These are phyloP conservation scores for Recurvomyces mirabilis DNA, from an alignment of 495 filamentous ascomycete species.

Conservation along the genomic window DNA sequence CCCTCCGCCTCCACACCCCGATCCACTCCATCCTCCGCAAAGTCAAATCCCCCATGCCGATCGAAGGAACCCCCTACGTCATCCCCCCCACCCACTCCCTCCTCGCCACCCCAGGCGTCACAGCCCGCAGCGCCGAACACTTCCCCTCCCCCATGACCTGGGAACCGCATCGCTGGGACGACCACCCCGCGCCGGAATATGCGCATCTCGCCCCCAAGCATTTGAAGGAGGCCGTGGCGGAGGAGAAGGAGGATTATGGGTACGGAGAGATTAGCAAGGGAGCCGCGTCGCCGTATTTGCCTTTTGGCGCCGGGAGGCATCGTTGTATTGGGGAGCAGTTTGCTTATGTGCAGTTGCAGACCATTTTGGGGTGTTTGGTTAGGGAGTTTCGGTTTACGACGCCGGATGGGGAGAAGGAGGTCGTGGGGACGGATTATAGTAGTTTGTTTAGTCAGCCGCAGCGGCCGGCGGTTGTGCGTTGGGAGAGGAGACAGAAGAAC, in stretches of 20 bases:
- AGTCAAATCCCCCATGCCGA: conserved; percentile 49
- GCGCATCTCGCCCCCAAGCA: conserved; percentile 3
- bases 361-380: conserved; percentile 71
- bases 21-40: conserved; percentile 53
- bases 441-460: conserved; percentile 23
- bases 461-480: conserved; percentile 23
- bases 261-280: conserved; percentile 91
- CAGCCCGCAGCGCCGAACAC: conserved; percentile 53
- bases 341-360: conserved; percentile 81
- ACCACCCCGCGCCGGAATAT: conserved; percentile 32
- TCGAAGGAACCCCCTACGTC: conserved; percentile 66
- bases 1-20: conserved; percentile 51
- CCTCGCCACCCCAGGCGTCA: conserved; percentile 72
- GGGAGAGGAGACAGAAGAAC: conserved; percentile 22
- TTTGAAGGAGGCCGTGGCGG: conserved; percentile 38
- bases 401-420: conserved; percentile 43
- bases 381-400: conserved; percentile 65
- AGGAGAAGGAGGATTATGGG: conserved; percentile 79
- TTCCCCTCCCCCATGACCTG: conserved; percentile 73
- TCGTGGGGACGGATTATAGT: conserved; percentile 78
- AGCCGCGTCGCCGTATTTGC: conserved; percentile 74
- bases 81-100: conserved; percentile 67
- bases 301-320: conserved; percentile 89
- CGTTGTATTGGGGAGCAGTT: conserved; percentile 96
- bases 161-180: conserved; percentile 85